A percentile compares a stretch with the other conserved stretches of the same genome.
phyloP scores from a whole-genome alignment of 768 basidiomycete species.

The Boletus coccyginus region DNA sequence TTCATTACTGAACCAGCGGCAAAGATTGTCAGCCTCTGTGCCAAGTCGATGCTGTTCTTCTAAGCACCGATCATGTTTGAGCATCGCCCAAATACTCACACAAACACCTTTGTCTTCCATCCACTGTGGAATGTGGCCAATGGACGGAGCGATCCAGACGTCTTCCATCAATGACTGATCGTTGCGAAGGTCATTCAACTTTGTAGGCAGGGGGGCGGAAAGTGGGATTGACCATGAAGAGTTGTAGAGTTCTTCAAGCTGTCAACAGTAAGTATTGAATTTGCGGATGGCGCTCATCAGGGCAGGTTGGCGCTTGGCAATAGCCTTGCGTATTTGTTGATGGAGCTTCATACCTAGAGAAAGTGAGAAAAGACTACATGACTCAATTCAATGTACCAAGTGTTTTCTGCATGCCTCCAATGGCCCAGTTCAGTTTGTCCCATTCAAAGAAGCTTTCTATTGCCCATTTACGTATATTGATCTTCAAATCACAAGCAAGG shows the following conservation, averaged over 20 bases:
- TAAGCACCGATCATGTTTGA: slow-evolving; percentile 26
- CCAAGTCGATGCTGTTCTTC: slow-evolving; percentile 31
- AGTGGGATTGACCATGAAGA: slow-evolving; percentile 30
- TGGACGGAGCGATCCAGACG: slow-evolving; percentile 8
- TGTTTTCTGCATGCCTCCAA: slow-evolving; percentile 16
- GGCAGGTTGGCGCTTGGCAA: neutral
- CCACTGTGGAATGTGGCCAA: slow-evolving; percentile 19
- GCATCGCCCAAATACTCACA: slow-evolving; percentile 32
- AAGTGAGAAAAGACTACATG: too few relatives aligned
- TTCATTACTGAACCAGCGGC: slow-evolving; percentile 34
- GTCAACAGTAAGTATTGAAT: slow-evolving; percentile 30
- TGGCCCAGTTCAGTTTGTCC: neutral
- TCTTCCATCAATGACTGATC: slow-evolving; percentile 34
- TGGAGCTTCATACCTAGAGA: slow-evolving; percentile 6
- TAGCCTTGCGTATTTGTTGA: neutral
- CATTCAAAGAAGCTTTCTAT: neutral
- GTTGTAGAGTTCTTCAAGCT: slow-evolving; percentile 16
- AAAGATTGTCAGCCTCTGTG: slow-evolving; percentile 34
- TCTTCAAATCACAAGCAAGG: neutral
- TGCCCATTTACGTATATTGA: neutral
- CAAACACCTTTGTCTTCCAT: slow-evolving; percentile 31
- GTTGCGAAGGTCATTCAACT: slow-evolving; percentile 19
- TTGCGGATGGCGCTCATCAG: slow-evolving; percentile 10
- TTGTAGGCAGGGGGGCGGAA: slow-evolving; percentile 31
- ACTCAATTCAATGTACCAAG: neutral